Evolutionary conservation across 768 basidiomycete genomes (phyloP).

Genomic region (Trametes villosa): DNA sequence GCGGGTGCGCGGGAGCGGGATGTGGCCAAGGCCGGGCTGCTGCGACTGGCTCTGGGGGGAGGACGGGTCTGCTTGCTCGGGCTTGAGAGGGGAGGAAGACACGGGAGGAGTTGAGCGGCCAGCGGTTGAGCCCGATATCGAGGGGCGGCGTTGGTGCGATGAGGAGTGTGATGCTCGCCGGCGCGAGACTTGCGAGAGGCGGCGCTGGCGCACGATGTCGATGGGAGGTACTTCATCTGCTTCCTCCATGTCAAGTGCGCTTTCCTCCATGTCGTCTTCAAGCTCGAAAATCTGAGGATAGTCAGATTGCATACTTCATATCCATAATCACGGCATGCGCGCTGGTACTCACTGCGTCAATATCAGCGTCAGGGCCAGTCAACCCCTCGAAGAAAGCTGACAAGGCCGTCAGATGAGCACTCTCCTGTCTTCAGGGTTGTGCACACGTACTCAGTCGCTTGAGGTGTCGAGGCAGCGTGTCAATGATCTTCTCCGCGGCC

Average conservation of each 20-base stretch:
- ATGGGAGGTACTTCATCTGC: constrained; percentile 29
- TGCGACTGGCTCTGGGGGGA: not conserved
- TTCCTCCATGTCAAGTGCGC: constrained; percentile 59
- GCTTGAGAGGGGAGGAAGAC: constrained; percentile 7
- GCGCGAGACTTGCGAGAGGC: constrained; percentile 34
- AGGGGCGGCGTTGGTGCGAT: constrained; percentile 3
- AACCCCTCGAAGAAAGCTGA: constrained; percentile 83
- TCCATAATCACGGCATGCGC: too few species aligned
- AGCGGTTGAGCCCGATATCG: not conserved
- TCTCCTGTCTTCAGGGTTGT: not conserved
- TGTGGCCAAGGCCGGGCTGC: constrained; percentile 12
- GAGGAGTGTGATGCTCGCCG: constrained; percentile 18
- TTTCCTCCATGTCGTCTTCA: constrained; percentile 64
- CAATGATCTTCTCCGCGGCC: constrained; percentile 69
- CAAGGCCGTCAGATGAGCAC: not conserved
- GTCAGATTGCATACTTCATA: not conserved
- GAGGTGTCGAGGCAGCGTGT: constrained; percentile 74
- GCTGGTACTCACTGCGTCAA: constrained; percentile 63
- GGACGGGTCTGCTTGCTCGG: constrained; percentile 1
- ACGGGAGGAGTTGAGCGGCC: constrained; percentile 11
- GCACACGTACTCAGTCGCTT: constrained; percentile 70
- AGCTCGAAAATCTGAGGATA: constrained; percentile 72
- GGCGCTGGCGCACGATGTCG: constrained; percentile 34
- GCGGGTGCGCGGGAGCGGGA: constrained; percentile 41
- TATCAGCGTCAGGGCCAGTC: constrained; percentile 71